Conservation (phyloP, 2,329 filamentous ascomycete species). For the Alternaria sp. region DNA sequence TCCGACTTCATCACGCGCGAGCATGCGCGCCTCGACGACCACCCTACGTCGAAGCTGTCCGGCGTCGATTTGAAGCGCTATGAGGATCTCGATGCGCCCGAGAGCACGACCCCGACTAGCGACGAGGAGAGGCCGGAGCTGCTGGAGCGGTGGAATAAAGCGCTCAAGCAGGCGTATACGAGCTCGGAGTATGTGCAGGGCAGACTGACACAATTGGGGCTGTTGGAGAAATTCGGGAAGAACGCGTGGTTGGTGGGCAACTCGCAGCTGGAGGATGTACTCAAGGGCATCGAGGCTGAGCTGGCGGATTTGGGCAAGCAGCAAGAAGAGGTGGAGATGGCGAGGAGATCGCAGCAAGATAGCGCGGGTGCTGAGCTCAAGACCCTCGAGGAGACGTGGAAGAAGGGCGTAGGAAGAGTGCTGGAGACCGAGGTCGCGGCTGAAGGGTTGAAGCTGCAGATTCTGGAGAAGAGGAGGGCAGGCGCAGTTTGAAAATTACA, state of each 20-base stretch:
- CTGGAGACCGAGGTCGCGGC: constrained; percentile 87
- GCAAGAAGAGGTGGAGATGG: constrained; percentile 74
- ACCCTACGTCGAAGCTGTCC: constrained; percentile 55
- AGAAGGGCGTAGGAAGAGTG: constrained; percentile 75
- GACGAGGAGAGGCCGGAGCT: constrained; percentile 48
- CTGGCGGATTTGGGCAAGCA: constrained; percentile 70
- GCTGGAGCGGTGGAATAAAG: constrained; percentile 56
- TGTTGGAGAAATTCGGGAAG: constrained; percentile 83
- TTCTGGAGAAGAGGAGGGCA: constrained; percentile 43
- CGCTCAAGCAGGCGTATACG: constrained; percentile 63
- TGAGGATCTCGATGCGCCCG: constrained; percentile 72
- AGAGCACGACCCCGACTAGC: constrained; percentile 45
- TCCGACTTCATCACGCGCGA: constrained; percentile 72
- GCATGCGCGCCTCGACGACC: constrained; percentile 68
- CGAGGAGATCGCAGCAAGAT: constrained; percentile 73
- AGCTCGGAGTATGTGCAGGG: constrained; percentile 64
- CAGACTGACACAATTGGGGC: constrained; percentile 66
- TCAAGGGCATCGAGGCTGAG: constrained; percentile 74
- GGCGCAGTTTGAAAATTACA: constrained; percentile 34
- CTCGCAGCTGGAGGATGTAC: constrained; percentile 74
- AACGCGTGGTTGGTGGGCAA: constrained; percentile 93
- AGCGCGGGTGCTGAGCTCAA: constrained; percentile 74
- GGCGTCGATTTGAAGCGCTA: constrained; percentile 82
- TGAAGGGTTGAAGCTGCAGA: constrained; percentile 64
- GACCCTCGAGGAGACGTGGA: constrained; percentile 79